Conservation (phyloP, 805 yeast genomes). For the Barnettozyma wickerhamii region DNA sequence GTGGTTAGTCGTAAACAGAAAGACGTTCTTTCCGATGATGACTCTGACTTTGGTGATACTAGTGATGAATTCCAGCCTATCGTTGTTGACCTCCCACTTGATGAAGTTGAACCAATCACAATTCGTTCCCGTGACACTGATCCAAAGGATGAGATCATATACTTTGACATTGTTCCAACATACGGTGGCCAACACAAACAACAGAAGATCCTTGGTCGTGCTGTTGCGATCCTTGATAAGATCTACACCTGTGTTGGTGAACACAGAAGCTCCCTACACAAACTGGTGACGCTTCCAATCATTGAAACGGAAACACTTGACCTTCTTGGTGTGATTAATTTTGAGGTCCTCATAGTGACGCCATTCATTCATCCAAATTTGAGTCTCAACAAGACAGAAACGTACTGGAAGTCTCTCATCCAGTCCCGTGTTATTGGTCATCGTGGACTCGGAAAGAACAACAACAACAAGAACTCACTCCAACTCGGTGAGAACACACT, state of each 20-base stretch:
- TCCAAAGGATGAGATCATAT: slow-evolving; percentile 52
- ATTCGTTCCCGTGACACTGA: slow-evolving; percentile 53
- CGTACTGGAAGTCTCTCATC: slow-evolving; percentile 88
- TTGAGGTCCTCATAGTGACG: slow-evolving; percentile 66
- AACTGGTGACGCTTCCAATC: slow-evolving; percentile 67
- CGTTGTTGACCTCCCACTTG: slow-evolving; percentile 74
- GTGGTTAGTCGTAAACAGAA: slow-evolving; percentile 41
- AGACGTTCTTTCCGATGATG: slow-evolving; percentile 4
- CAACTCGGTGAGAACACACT: slow-evolving; percentile 95
- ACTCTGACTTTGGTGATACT: slow-evolving; percentile 10
- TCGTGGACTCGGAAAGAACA: slow-evolving; percentile 90
- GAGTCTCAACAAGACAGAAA: slow-evolving; percentile 61
- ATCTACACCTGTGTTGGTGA: slow-evolving; percentile 65
- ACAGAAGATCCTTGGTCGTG: slow-evolving; percentile 63
- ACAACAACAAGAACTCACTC: slow-evolving; percentile 62
- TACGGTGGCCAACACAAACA: slow-evolving; percentile 50
- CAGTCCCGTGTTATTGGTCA: slow-evolving; percentile 93
- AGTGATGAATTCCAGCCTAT: slow-evolving; percentile 52
- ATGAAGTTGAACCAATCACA: slow-evolving; percentile 70
- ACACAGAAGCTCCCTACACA: slow-evolving; percentile 61
- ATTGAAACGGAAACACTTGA: slow-evolving; percentile 68
- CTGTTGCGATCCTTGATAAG: slow-evolving; percentile 65
- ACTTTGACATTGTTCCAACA: slow-evolving; percentile 88
- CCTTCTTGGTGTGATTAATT: slow-evolving; percentile 69
- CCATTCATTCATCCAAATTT: slow-evolving; percentile 71